phyloP scores from a whole-genome alignment of 805 yeast genomes.

The Cephaloascus albidus region DNA sequence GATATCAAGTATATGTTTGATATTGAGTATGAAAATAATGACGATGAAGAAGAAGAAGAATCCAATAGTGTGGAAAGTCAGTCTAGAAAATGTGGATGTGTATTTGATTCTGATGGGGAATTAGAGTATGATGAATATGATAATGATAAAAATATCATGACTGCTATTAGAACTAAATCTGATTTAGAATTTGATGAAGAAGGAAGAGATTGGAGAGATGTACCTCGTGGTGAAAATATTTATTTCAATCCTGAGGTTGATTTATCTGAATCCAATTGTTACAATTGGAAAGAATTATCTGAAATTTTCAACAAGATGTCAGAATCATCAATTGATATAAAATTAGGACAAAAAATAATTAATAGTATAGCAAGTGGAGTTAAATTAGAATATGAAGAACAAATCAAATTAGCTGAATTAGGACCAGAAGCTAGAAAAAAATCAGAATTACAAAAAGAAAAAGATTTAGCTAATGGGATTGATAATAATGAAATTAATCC shows the following conservation, averaged over 20 bases:
- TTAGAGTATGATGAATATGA: slow-evolving; percentile 20
- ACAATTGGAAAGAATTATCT: slow-evolving; percentile 12
- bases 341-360: slow-evolving; percentile 28
- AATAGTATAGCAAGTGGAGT: slow-evolving; percentile 47
- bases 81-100: slow-evolving; percentile 8
- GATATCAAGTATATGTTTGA: slow-evolving; percentile 56
- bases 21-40: slow-evolving; percentile 35
- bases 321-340: slow-evolving; percentile 11
- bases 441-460: slow-evolving; percentile 6
- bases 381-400: slow-evolving; percentile 27
- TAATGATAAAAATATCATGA: neutral
- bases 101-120: slow-evolving; percentile 24
- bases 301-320: slow-evolving; percentile 14
- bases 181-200: slow-evolving; percentile 42
- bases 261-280: neutral
- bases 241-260: slow-evolving; percentile 11
- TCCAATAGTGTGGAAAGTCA: slow-evolving; percentile 8
- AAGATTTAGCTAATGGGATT: slow-evolving; percentile 6
- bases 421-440: slow-evolving; percentile 12
- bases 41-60: slow-evolving; percentile 11
- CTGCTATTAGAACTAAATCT: slow-evolving; percentile 23
- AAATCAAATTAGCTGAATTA: slow-evolving; percentile 9
- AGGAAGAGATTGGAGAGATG: slow-evolving; percentile 68
- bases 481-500: slow-evolving; percentile 29
- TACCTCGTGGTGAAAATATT: slow-evolving; percentile 51